Percentiles rank a stretch among this genome's conserved stretches.
Conservation (phyloP, 1,284 basidiomycete species). For the Sparassis latifolia region DNA sequence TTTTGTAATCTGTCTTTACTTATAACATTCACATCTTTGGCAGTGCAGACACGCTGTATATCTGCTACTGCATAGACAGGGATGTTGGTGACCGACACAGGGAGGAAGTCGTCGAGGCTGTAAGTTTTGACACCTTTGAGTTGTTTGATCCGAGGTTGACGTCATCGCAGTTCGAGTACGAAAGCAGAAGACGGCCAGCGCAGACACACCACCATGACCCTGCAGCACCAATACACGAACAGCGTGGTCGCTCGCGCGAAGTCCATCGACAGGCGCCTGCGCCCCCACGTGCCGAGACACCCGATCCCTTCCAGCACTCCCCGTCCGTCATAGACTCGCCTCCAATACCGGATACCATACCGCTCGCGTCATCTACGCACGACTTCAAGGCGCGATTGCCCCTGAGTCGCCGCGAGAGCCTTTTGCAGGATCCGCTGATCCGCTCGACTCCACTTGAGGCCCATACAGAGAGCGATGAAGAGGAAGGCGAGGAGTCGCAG, state of each 20-base stretch:
- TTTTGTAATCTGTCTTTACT: background rate
- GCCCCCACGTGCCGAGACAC: conserved; percentile 17
- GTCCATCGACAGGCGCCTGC: conserved; percentile 12
- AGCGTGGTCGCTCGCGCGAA: conserved; percentile 7
- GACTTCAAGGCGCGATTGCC: conserved; percentile 13
- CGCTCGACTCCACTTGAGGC: conserved; percentile 5
- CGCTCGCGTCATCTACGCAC: conserved; percentile 15
- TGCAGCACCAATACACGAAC: conserved; percentile 7
- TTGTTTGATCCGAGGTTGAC: too few species aligned
- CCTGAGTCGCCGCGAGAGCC: conserved; percentile 14
- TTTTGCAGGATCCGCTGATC: conserved; percentile 2
- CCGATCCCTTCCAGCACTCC: conserved; percentile 31
- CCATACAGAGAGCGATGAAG: conserved; percentile 32
- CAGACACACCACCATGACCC: conserved; percentile 16
- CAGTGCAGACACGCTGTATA: conserved; percentile 76
- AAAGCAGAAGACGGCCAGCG: conserved; percentile 35
- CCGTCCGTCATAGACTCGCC: conserved; percentile 18
- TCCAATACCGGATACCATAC: conserved; percentile 13
- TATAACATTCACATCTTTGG: background rate
- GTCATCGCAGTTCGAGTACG: conserved; percentile 34
- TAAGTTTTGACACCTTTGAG: conserved; percentile 32
- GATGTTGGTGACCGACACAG: conserved; percentile 58
- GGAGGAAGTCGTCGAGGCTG: conserved; percentile 65
- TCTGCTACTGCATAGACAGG: conserved; percentile 87
- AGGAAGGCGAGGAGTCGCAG: conserved; percentile 35